Conservation (phyloP, 441 rosid genomes). For the Aleurites moluccanus region DNA sequence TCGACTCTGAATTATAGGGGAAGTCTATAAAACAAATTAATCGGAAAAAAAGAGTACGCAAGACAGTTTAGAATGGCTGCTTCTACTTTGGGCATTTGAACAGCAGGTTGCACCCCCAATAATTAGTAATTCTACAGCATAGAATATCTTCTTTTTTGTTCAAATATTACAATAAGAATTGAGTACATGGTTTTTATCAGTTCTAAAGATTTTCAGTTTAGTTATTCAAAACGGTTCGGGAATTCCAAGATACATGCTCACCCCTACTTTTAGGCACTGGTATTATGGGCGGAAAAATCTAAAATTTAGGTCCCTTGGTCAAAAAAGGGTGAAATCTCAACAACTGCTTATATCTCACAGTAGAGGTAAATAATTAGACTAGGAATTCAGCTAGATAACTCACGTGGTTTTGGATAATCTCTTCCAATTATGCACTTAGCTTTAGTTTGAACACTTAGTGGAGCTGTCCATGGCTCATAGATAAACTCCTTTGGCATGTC, state of each 20-base stretch:
- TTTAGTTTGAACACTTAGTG: constrained; percentile 69
- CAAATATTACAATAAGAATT: background rate
- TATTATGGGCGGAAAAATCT: background rate
- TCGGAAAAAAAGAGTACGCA: too few relatives aligned
- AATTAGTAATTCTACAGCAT: background rate
- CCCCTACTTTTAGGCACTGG: too few relatives aligned
- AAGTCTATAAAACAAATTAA: background rate
- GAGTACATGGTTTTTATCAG: too few relatives aligned
- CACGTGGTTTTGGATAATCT: constrained; percentile 91
- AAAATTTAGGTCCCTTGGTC: background rate
- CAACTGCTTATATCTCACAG: background rate
- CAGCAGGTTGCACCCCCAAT: background rate
- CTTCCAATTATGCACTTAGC: constrained; percentile 84
- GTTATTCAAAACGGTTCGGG: too few relatives aligned
- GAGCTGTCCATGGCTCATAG: constrained; percentile 98
- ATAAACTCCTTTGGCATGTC: constrained; percentile 96
- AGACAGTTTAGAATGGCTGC: background rate
- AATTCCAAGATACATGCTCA: too few relatives aligned
- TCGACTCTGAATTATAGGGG: background rate
- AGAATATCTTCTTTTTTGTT: background rate
- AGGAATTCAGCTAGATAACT: constrained; percentile 16
- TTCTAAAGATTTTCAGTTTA: too few relatives aligned
- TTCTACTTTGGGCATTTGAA: background rate
- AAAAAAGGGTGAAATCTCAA: background rate
- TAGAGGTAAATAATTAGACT: constrained; percentile 4